A percentile compares a stretch with the other conserved stretches of the same genome.
Evolutionary conservation across 2,329 filamentous ascomycete species (phyloP).

Genomic region (Rhinocladiella similis): DNA sequence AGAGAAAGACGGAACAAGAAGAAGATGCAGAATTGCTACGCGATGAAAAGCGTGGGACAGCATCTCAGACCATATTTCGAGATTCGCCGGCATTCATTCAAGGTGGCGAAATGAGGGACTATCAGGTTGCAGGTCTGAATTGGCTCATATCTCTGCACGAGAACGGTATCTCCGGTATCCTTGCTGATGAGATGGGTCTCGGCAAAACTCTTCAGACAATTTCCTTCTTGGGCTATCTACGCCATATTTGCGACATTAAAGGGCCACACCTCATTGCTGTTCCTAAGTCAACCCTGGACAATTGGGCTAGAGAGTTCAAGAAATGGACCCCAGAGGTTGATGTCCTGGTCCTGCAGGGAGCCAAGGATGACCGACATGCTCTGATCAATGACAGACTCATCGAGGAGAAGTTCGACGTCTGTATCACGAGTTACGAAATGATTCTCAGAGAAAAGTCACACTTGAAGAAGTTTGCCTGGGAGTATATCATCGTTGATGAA

Average conservation of each 20-base stretch:
- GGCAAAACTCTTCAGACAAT: slow-evolving; percentile 98
- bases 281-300: slow-evolving; percentile 95
- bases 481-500: slow-evolving; percentile 99
- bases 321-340: slow-evolving; percentile 96
- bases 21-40: slow-evolving; percentile 86
- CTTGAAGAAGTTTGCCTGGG: slow-evolving; percentile 97
- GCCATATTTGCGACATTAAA: slow-evolving; percentile 84
- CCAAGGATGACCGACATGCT: slow-evolving; percentile 85
- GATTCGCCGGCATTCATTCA: slow-evolving; percentile 91
- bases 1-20: slow-evolving; percentile 91
- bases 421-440: slow-evolving; percentile 99
- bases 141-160: slow-evolving; percentile 98
- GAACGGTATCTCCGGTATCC: slow-evolving; percentile 96
- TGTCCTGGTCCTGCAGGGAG: slow-evolving; percentile 88
- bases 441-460: slow-evolving; percentile 92
- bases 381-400: slow-evolving; percentile 90
- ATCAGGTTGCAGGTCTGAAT: slow-evolving; percentile 92
- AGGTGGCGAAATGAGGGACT: slow-evolving; percentile 86
- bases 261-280: slow-evolving; percentile 91
- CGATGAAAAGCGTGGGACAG: slow-evolving; percentile 85
- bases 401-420: slow-evolving; percentile 95
- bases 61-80: slow-evolving; percentile 85
- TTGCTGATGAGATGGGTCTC: slow-evolving; percentile 98
- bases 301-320: slow-evolving; percentile 94
- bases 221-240: slow-evolving; percentile 89